Evolutionary conservation across 2,329 filamentous ascomycete species (phyloP), one percentile per base, ranked within the genome.

Genomic region (Cladosporium halotolerans): DNA sequence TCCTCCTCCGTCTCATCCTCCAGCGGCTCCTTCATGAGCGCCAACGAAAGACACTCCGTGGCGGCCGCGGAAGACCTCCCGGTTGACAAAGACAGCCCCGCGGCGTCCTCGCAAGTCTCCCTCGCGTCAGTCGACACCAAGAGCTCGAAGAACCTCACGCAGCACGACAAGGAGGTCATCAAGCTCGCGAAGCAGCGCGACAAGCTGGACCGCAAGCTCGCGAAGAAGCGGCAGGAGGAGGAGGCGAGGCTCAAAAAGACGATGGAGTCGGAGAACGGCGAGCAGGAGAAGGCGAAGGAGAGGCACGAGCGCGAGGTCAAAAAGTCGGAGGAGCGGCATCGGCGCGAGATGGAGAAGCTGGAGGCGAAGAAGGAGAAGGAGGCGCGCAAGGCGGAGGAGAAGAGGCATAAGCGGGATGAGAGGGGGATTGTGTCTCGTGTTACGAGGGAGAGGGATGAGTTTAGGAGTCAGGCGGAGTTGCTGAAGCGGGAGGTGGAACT

Each of bases 321-420:
- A 57, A 85, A 84, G 67, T 70, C 87, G 2, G 81, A 88, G 58
- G 78, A 82, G 58, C 82, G 82, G 70, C 80, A 81, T 45, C 73
- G 76, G 54, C 78, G 77, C 54, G 86, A 89, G 62, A 75, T 81
- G 55, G 75, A 73, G 60, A 86, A 84, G 67, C 77, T 78, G 1
- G 70, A 70, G 52, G 58, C 61, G 45, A 66, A 67, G 51, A 63
- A 63, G 39, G 60, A 61, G n/a, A 67, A 66, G 50, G 67, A 68
- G 45, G 56, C 59, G 14, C 66, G 69, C 28, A 74, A 74, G 44
- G 72, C 73, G 14, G 73, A 77, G 57, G 74, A 74, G 56, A 71
- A 68, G 40, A 63, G 70, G 10, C 71, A 74, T 58, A 71, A 74
- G 50, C 74, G 77, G 53, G 66, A 65, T 19, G 70, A 81, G 53